Base-by-base conservation (phyloP, 2,329 filamentous ascomycete species). In the Colletotrichum chlorophyti region DNA sequence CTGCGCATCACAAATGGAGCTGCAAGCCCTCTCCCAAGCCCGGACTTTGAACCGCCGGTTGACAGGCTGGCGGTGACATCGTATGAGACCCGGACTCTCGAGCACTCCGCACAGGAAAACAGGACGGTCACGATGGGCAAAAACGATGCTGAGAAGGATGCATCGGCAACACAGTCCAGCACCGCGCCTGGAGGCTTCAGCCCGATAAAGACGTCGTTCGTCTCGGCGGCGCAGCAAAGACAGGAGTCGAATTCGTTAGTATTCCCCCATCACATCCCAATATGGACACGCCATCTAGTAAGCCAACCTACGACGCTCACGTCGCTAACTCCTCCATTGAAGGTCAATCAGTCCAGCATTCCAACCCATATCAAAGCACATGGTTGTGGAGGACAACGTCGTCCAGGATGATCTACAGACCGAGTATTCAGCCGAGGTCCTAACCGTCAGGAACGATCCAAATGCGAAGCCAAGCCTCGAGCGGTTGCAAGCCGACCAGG, bases 1-100 rank as follows among this genome's bases (percentile, higher is more conserved):
- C 66, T 89, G 46, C 80, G 83, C 31, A 87, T 89, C 53, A 86
- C 77, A 19, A 89, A 89, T 68, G 85, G 84, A 12, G 74, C 76
- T 3, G 77, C 72, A 1, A 83, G 79, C 54, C 85, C 86, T 3
- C 69, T 70, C 12, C 70, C 73, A n/a, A 84, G 79, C 42, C 72
- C 77, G 10, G 61, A 62, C 4, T 40, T 58, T 6, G 61, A 62
- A 21, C 51, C 51, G 14, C 32, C 34, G 4, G 24, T 15, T 3
- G 26, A 43, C 24, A 17, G 31, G 7, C 31, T 35, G 19, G 21
- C 21, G 24, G 37, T 45, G 43, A 24, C 40, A 11, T 29, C 29
- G 4, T 27, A 32, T 4, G 27, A 41, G 10, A 21, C 12, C n/a
- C 29, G 23, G 10, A 19, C 29, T 14, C 17, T 29, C 27, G 46